phyloP scores from a whole-genome alignment of 1,284 basidiomycete genomes.

The Malassezia vespertilionis region DNA sequence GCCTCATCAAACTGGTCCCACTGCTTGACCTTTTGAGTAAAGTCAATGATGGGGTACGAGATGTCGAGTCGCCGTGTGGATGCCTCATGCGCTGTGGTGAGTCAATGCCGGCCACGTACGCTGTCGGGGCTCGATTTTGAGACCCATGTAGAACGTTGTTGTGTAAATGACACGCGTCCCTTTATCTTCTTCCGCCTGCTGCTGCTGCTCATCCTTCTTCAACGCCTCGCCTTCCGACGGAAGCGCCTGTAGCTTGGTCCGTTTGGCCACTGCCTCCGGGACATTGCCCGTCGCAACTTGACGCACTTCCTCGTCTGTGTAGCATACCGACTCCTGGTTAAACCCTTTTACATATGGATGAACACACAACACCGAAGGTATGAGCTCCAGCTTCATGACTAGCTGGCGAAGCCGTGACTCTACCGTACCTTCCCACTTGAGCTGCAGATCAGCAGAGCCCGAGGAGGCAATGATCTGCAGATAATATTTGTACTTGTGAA shows the following conservation, averaged over 20 bases:
- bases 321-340: constrained; percentile 71
- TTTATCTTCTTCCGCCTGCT: constrained; percentile 41
- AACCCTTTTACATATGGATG: constrained; percentile 94
- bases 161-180: constrained; percentile 67
- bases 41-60: constrained; percentile 90
- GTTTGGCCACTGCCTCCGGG: constrained; percentile 36
- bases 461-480: constrained; percentile 87
- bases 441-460: constrained; percentile 70
- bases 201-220: constrained; percentile 22
- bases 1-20: constrained; percentile 92
- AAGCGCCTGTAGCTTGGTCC: constrained; percentile 32
- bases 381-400: constrained; percentile 92
- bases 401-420: constrained; percentile 90
- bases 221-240: constrained; percentile 32
- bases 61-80: constrained; percentile 69
- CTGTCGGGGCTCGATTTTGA: constrained; percentile 80
- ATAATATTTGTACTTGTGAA: constrained; percentile 92
- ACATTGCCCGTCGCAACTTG: constrained; percentile 37
- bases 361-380: constrained; percentile 77
- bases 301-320: constrained; percentile 59
- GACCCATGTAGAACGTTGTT: constrained; percentile 91
- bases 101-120: constrained; percentile 52
- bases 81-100: constrained; percentile 24
- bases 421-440: constrained; percentile 96
- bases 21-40: constrained; percentile 83